phyloP scores from a whole-genome alignment of 2,329 filamentous ascomycete species.

The Colletotrichum gloeosporioides region DNA sequence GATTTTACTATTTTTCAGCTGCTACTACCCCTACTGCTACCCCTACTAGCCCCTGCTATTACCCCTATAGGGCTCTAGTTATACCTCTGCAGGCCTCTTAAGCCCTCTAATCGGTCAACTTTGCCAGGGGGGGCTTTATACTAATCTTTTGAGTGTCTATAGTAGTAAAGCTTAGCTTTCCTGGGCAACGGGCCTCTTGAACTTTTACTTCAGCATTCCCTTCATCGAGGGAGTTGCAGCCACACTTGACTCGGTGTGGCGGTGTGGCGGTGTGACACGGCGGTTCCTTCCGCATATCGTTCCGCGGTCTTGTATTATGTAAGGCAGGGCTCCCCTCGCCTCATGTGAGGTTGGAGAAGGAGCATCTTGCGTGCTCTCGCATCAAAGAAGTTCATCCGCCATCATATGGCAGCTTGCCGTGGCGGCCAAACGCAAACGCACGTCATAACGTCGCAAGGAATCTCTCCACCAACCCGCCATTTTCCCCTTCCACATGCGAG shows the following conservation, averaged over 20 bases:
- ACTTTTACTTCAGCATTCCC: neutral
- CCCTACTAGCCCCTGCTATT: too few species aligned
- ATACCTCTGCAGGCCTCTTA: too few species aligned
- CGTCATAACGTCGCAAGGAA: neutral
- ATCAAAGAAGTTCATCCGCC: neutral
- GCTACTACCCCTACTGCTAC: too few species aligned
- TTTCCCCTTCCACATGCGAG: neutral
- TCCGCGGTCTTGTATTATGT: neutral
- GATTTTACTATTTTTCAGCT: too few species aligned
- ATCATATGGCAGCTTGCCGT: neutral
- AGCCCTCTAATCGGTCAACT: too few species aligned
- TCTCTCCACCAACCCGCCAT: neutral
- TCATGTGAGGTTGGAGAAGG: neutral
- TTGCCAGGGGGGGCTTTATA: too few species aligned
- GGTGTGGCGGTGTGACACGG: neutral
- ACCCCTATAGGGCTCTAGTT: neutral
- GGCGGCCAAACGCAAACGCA: neutral
- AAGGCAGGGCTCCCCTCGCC: neutral
- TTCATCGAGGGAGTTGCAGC: neutral
- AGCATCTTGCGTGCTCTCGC: neutral
- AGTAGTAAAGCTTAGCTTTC: conserved; percentile 10
- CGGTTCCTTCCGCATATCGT: neutral
- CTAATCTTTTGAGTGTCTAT: too few species aligned
- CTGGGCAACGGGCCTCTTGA: neutral
- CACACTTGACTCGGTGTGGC: neutral